Percentiles rank a stretch among this genome's conserved stretches.
These are phyloP conservation scores for Eucalyptus curtisii DNA, from an alignment of 345 rosid species.

Conservation along the genomic window DNA sequence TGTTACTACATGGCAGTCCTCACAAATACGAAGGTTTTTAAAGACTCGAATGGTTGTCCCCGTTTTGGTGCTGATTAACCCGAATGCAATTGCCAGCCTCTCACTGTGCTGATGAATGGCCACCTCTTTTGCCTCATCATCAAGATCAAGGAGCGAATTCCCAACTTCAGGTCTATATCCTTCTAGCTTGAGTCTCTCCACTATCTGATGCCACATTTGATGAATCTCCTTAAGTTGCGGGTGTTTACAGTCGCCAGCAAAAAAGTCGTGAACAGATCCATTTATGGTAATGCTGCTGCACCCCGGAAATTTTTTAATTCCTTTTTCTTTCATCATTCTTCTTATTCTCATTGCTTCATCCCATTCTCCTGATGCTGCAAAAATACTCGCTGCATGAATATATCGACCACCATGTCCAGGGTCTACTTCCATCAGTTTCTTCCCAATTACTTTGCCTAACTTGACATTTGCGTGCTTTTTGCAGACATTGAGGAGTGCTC, in stretches of 20 bases:
- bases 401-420: conserved; percentile 48
- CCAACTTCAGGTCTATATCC: conserved; percentile 36
- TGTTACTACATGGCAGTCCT: conserved; percentile 45
- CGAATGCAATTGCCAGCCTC: conserved; percentile 54
- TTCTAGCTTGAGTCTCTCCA: conserved; percentile 17
- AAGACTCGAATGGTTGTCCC: conserved; percentile 29
- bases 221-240: conserved; percentile 25
- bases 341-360: conserved; percentile 43
- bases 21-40: conserved; percentile 57
- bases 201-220: conserved; percentile 21
- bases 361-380: conserved; percentile 45
- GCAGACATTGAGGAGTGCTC: conserved; percentile 62
- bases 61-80: conserved; percentile 37
- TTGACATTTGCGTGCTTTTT: conserved; percentile 31
- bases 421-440: conserved; percentile 31
- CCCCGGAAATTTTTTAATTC: conserved; percentile 50
- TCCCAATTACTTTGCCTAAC: conserved; percentile 45
- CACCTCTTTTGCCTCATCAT: conserved; percentile 37
- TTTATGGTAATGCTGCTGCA: conserved; percentile 43
- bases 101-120: conserved; percentile 51
- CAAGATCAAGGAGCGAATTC: conserved; percentile 22
- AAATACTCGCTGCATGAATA: conserved; percentile 46
- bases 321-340: conserved; percentile 29
- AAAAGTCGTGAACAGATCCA: conserved; percentile 44
- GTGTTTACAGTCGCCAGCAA: conserved; percentile 44